Evolutionary conservation across 768 basidiomycete genomes (phyloP), one percentile per base, ranked within the genome.

Genomic region (Tulasnella sp.): DNA sequence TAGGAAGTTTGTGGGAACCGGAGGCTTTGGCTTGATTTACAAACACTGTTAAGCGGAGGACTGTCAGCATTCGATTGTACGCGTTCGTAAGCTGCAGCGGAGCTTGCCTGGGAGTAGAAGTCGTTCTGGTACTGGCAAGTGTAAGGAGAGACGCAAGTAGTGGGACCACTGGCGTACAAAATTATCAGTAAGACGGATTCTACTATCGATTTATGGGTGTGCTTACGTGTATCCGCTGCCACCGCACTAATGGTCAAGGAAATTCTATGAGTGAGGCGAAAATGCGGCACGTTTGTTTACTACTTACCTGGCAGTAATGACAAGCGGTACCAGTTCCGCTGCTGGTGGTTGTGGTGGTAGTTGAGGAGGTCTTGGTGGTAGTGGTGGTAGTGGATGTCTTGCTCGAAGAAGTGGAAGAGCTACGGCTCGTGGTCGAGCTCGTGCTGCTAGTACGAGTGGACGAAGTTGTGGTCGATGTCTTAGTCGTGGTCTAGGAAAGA

Each of bases 151-250:
- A 48, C 80, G 78, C 80, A 80, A 36, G 44, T 48, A 5, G 80
- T 80, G 18, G 80, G 71, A n/a, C 80, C 80, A 58, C 42, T 80
- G 39, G 8, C 80, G 68, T 56, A 34, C 21, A 34, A 27, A 68
- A 68, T 68, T 34, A 68, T 68, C 27, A 68, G 62, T 68, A 34
- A 68, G 34, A 58, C 31, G 12, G 27, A 36, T 68, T 52, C 3
- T 52, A 8, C 5, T 34, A 31, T 68, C 62, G 27, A 16, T 68
- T n/a, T 31, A 14, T 68, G 62, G 27, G 36, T 16, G 1, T 5
- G 36, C 62, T 68, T 36, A 68, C 62, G 62, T 68, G 62, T 31
- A 68, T 68, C 62, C 62, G 12, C 27, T 74, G 6, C 80, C 80
- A 31, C 71, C 80, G 71, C 80, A 73, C 62, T 68, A 12, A 68